Evolutionary conservation across 805 yeast genomes (phyloP).

Genomic region (Candida wancherniae): DNA sequence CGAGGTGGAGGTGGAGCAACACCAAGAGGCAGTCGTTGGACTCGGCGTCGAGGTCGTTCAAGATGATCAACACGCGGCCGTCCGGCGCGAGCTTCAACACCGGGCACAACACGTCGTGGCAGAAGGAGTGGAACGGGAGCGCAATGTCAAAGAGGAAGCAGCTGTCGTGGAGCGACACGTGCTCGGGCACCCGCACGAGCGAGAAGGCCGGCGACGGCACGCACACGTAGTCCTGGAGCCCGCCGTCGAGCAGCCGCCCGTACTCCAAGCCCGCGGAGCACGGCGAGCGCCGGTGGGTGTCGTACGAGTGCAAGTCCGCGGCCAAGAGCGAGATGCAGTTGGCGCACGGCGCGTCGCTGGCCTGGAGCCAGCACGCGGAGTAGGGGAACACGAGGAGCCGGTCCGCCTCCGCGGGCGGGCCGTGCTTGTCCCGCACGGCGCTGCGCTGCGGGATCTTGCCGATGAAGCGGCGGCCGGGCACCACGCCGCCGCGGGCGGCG

Average conservation of each 20-base stretch:
- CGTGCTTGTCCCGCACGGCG: not conserved
- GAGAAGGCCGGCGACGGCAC: slow-evolving; percentile 22
- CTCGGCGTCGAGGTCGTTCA: slow-evolving; percentile 26
- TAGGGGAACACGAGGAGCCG: slow-evolving; percentile 29
- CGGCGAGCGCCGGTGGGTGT: slow-evolving; percentile 14
- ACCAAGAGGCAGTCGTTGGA: slow-evolving; percentile 37
- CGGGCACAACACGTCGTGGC: slow-evolving; percentile 17
- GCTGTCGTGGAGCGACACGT: slow-evolving; percentile 33
- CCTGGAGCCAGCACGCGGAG: slow-evolving; percentile 29
- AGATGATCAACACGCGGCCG: slow-evolving; percentile 23
- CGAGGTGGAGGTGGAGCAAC: slow-evolving; percentile 22
- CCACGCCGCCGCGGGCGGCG: slow-evolving; percentile 12
- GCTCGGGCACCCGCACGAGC: slow-evolving; percentile 26
- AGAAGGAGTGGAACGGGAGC: slow-evolving; percentile 31
- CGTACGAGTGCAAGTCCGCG: slow-evolving; percentile 7
- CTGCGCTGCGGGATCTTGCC: slow-evolving; percentile 25
- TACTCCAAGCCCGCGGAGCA: slow-evolving; percentile 24
- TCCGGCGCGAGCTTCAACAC: slow-evolving; percentile 1
- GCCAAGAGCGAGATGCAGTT: slow-evolving; percentile 16
- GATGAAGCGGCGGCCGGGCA: slow-evolving; percentile 32
- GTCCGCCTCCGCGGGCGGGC: slow-evolving; percentile 5
- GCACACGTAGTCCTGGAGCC: slow-evolving; percentile 34
- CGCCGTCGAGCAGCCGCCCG: slow-evolving; percentile 36
- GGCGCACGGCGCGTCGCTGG: slow-evolving; percentile 12
- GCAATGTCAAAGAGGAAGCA: slow-evolving; percentile 30